Evolutionary conservation across 441 rosid species (phyloP).

Genomic region (Euphorbia corollata): DNA sequence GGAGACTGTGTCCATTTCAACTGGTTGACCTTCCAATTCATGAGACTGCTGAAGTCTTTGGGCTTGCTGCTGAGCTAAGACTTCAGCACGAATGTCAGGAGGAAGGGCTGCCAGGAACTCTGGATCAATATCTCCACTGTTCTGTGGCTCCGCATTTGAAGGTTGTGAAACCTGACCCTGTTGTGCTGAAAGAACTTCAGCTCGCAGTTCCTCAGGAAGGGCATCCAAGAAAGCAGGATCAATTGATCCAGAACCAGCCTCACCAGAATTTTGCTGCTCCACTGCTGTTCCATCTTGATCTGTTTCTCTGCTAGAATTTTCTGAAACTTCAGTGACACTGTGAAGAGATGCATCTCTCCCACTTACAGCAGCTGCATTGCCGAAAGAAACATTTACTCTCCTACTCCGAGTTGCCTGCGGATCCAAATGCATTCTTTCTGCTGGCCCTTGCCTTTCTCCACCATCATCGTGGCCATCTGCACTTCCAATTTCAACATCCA

Average conservation of each 20-base stretch:
- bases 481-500: slow-evolving; percentile 99
- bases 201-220: slow-evolving; percentile 94
- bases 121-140: slow-evolving; percentile 86
- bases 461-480: slow-evolving; percentile 99
- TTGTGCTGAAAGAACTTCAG: slow-evolving; percentile 95
- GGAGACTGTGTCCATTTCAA: slow-evolving; percentile 98
- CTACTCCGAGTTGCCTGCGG: slow-evolving; percentile 57
- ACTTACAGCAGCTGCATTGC: slow-evolving; percentile 42
- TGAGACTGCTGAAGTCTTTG: slow-evolving; percentile 90
- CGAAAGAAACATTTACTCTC: slow-evolving; percentile 59
- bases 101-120: slow-evolving; percentile 99
- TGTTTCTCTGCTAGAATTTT: slow-evolving; percentile 79
- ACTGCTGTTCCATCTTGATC: slow-evolving; percentile 69
- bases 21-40: slow-evolving; percentile 99
- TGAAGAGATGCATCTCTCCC: slow-evolving; percentile 84
- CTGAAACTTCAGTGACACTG: slow-evolving; percentile 92
- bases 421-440: slow-evolving; percentile 52
- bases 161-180: slow-evolving; percentile 88
- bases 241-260: slow-evolving; percentile 66
- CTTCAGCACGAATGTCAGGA: slow-evolving; percentile 92
- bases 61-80: slow-evolving; percentile 91
- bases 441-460: slow-evolving; percentile 83
- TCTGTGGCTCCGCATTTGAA: slow-evolving; percentile 62
- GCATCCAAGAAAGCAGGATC: slow-evolving; percentile 99
- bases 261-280: slow-evolving; percentile 62